phyloP scores from a whole-genome alignment of 2,329 filamentous ascomycete genomes.

The Emmonsia crescens region DNA sequence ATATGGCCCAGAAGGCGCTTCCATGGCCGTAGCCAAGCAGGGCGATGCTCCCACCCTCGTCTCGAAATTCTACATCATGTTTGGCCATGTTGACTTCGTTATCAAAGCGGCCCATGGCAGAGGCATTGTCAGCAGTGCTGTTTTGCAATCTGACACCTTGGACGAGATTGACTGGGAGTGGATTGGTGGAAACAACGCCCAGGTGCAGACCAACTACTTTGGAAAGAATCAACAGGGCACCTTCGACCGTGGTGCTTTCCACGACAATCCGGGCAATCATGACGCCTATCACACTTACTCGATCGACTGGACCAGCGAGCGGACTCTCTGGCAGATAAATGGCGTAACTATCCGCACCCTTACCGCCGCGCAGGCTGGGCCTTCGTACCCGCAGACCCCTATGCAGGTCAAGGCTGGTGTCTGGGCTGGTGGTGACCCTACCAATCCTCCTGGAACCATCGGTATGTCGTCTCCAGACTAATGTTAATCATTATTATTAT shows the following conservation, averaged over 20 bases:
- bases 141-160: constrained; percentile 79
- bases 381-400: constrained; percentile 86
- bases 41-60: constrained; percentile 79
- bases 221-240: constrained; percentile 75
- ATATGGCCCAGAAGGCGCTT: constrained; percentile 66
- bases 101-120: constrained; percentile 78
- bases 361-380: constrained; percentile 55
- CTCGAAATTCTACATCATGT: constrained; percentile 99
- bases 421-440: constrained; percentile 83
- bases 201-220: constrained; percentile 97
- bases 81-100: constrained; percentile 75
- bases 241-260: constrained; percentile 82
- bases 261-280: constrained; percentile 59
- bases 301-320: constrained; percentile 78
- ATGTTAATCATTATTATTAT: neutral
- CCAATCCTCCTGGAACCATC: constrained; percentile 71
- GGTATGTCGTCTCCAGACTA: constrained; percentile 24
- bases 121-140: constrained; percentile 86
- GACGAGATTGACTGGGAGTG: constrained; percentile 98
- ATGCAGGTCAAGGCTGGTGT: constrained; percentile 89
- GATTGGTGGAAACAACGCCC: constrained; percentile 62
- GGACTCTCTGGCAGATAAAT: constrained; percentile 80
- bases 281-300: constrained; percentile 72
- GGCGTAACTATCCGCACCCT: constrained; percentile 67
- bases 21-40: constrained; percentile 64